Evolutionary conservation across 441 rosid genomes (phyloP).

Genomic region (Syzygium malaccense): DNA sequence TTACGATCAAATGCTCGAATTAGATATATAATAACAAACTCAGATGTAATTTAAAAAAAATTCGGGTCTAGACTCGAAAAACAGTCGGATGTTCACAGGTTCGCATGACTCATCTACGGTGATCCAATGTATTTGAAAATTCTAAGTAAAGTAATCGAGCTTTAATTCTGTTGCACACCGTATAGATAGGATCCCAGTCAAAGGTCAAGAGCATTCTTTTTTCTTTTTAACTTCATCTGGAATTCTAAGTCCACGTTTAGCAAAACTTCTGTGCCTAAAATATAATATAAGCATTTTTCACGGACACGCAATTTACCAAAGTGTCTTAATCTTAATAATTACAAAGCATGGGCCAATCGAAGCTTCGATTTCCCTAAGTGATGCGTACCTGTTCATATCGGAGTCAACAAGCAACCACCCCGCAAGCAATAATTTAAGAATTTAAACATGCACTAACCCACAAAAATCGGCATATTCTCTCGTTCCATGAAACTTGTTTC

Average conservation of each 20-base stretch:
- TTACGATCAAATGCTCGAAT: neutral
- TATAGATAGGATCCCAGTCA: neutral
- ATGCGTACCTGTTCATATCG: neutral
- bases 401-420: neutral
- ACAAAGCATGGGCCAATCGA: neutral
- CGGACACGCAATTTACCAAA: neutral
- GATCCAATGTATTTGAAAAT: neutral
- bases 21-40: neutral
- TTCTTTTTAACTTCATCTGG: neutral
- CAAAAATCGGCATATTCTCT: neutral
- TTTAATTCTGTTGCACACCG: neutral
- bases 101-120: neutral
- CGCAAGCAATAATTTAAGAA: neutral
- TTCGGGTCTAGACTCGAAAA: neutral
- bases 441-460: neutral
- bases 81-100: neutral
- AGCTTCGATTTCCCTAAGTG: neutral
- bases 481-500: neutral
- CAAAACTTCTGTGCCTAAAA: neutral
- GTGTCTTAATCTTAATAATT: neutral
- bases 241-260: neutral
- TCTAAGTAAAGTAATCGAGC: neutral
- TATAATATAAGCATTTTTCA: neutral
- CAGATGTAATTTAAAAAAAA: neutral
- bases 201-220: neutral